Conservation (phyloP, 1,139 yeast species). For the Geotrichum reessii region DNA sequence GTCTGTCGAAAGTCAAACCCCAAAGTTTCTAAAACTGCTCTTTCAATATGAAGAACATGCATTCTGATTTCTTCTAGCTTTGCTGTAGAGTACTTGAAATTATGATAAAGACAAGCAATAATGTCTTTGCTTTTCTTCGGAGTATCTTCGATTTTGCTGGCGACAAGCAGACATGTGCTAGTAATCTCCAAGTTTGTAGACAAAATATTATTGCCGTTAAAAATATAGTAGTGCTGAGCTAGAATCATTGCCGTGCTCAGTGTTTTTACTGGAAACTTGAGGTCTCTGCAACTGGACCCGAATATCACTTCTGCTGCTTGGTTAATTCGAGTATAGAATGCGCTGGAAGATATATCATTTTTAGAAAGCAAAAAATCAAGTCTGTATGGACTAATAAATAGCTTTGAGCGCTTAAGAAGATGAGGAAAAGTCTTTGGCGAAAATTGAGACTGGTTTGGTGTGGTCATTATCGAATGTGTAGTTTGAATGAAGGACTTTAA, state of each 20-base stretch:
- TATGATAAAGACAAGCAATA: constrained; percentile 12
- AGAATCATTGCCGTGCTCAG: constrained; percentile 33
- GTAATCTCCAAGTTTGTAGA: constrained; percentile 71
- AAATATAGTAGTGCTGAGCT: constrained; percentile 27
- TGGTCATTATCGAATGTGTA: neutral
- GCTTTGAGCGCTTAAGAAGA: constrained; percentile 10
- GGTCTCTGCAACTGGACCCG: neutral
- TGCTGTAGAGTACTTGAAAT: neutral
- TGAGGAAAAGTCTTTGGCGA: neutral
- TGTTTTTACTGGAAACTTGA: constrained; percentile 30
- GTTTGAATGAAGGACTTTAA: neutral
- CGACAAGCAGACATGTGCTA: constrained; percentile 67
- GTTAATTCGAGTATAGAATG: neutral
- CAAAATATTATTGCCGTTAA: constrained; percentile 49
- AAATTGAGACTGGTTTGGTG: neutral
- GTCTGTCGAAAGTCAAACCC: constrained; percentile 67
- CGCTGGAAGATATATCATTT: neutral
- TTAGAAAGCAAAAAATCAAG: neutral
- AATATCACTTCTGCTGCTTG: neutral
- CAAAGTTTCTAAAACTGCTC: constrained; percentile 65
- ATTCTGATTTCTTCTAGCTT: constrained; percentile 9
- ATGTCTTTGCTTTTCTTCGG: constrained; percentile 72
- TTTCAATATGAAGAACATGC: constrained; percentile 42
- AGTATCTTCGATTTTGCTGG: constrained; percentile 84
- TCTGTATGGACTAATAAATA: constrained; percentile 5